A percentile compares a stretch with the other conserved stretches of the same genome.
Evolutionary conservation across 495 filamentous ascomycete species (phyloP).

Genomic region (Neohortaea acidophila): DNA sequence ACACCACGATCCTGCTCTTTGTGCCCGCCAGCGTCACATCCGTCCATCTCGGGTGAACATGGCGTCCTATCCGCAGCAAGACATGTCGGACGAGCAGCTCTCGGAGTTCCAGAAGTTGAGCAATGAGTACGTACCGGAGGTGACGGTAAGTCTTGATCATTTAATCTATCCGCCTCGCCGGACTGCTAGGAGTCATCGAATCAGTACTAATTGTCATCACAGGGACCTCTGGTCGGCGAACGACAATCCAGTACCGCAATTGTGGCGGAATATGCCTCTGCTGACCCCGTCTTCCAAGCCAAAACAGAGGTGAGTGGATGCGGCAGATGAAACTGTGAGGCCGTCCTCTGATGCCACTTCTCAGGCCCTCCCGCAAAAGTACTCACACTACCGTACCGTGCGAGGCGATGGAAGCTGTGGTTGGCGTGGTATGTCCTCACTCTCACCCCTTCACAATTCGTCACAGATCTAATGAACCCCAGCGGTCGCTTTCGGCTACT

Average conservation of each 20-base stretch:
- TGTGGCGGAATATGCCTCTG: conserved; percentile 77
- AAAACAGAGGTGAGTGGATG: conserved; percentile 63
- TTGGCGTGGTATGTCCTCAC: conserved; percentile 65
- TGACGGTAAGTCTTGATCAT: conserved; percentile 25
- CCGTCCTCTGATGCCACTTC: neutral
- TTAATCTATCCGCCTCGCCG: too few relatives aligned
- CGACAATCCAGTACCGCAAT: conserved; percentile 64
- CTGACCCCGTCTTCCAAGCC: conserved; percentile 65
- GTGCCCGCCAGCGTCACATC: conserved; percentile 12
- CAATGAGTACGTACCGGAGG: conserved; percentile 29
- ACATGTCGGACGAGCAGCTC: conserved; percentile 25
- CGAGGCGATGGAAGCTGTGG: conserved; percentile 93
- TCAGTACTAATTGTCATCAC: too few relatives aligned
- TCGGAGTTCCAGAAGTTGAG: conserved; percentile 32
- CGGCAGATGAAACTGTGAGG: neutral
- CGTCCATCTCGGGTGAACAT: conserved; percentile 5
- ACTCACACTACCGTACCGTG: conserved; percentile 74
- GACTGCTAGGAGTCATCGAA: too few relatives aligned
- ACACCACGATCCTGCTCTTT: conserved; percentile 3
- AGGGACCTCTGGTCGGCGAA: conserved; percentile 74
- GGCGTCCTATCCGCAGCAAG: conserved; percentile 5
- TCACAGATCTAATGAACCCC: conserved; percentile 9
- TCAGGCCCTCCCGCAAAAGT: conserved; percentile 67
- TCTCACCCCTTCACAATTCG: too few relatives aligned
- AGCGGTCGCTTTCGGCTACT: conserved; percentile 90